phyloP scores from a whole-genome alignment of 331 rosid genomes.

The Acacia pycnantha region DNA sequence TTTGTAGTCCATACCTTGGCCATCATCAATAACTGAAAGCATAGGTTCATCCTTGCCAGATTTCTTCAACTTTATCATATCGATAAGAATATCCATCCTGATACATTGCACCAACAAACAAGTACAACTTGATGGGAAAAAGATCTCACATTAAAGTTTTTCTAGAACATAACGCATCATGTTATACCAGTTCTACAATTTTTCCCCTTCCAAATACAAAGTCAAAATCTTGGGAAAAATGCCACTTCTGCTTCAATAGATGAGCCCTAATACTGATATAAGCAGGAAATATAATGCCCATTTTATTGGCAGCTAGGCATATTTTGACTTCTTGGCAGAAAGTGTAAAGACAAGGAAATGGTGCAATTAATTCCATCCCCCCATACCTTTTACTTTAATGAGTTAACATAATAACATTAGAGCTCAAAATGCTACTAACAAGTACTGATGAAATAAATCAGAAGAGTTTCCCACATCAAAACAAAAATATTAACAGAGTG shows the following conservation, averaged over 20 bases:
- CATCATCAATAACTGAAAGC: constrained; percentile 56
- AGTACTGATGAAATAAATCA: background rate
- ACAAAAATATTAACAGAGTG: background rate
- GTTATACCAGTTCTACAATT: background rate
- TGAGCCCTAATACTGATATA: background rate
- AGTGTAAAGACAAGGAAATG: constrained; percentile 3
- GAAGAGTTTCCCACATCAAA: background rate
- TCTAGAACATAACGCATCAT: constrained; percentile 13
- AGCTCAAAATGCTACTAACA: background rate
- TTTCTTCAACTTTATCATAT: constrained; percentile 42
- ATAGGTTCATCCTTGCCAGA: constrained; percentile 42
- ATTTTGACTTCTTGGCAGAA: background rate
- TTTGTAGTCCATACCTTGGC: constrained; percentile 54
- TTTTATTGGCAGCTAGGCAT: background rate
- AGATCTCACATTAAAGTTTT: background rate
- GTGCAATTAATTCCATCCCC: background rate
- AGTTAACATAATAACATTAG: background rate
- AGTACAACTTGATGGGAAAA: constrained; percentile 4
- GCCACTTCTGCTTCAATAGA: background rate
- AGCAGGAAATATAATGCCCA: background rate
- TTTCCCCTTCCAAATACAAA: constrained; percentile 5
- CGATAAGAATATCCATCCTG: constrained; percentile 50
- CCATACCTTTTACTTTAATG: background rate
- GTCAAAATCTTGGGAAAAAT: background rate
- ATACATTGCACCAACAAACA: constrained; percentile 25